Evolutionary conservation across 1,284 basidiomycete genomes (phyloP), one percentile per base, ranked within the genome.

Genomic region (Marasmius fiardii): DNA sequence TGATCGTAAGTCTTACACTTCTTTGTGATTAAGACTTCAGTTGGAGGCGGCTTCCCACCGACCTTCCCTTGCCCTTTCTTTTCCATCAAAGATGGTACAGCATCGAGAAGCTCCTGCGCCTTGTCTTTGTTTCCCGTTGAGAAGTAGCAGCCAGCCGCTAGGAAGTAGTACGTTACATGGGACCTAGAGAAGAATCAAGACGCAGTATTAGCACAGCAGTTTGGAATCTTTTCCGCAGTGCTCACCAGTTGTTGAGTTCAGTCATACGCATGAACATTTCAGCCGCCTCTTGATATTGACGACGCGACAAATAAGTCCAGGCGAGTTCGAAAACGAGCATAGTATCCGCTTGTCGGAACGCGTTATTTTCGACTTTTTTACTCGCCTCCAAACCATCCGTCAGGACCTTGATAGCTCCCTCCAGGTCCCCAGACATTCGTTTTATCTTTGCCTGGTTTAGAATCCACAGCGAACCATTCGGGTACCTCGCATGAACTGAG

Each of bases 391-490:
- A 71, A 1, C 85, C 86, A n/a, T 72, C 74, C 64, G 78, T 75
- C 11, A 92, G 69, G 2, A 84, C 80, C 21, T 71, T 64, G 31
- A 91, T 89, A 0, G 90, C 87, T 6, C 76, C 80, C 28, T 80
- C 74, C 0, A 84, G 73, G 61, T 90, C 78, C 52, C 76, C 69
- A 2, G 81, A 78, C 84, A 91, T 87, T 8, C 88, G 85, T 53
- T 85, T 69, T 20, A 91, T 83, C 65, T 90, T 91, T 2, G 88
- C 88, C 85, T 89, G 75, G 62, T 90, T 90, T 31, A 92, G 68
- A 31, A 88, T 83, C 89, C 89, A 92, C 4, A 91, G 61, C 1
- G 86, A 81, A 10, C 89, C 88, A 12, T 77, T 74, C 0, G 89
- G 87, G 63, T 88, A 89, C 26, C 80, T 76, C 1, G 68, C 57